Evolutionary conservation across 768 basidiomycete genomes (phyloP), one percentile per base, ranked within the genome.

Genomic region (Pleurotus eryngii): DNA sequence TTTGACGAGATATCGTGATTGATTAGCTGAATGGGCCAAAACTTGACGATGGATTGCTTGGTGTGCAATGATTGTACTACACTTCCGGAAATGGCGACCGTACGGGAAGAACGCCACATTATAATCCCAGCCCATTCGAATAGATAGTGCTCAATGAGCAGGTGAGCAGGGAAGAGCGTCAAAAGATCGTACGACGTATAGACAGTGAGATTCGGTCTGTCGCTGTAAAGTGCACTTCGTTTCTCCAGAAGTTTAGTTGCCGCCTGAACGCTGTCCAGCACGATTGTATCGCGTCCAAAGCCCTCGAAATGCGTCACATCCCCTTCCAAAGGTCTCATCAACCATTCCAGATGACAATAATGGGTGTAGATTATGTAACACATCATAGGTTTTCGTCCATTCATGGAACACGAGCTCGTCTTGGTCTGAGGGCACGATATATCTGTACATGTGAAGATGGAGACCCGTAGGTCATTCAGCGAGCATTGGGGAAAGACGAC

Each of bases 71-170:
- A n/a, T n/a, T n/a, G n/a, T n/a, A n/a, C n/a, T n/a, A n/a, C n/a
- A n/a, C 65, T 75, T 80, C 57, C 80, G 71, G 64, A 81, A 80
- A 40, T 74, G 72, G 15, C 73, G 76, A 35, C 80, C 80, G 63
- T 43, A 43, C 46, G 30, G 50, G 18, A 59, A 43, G 49, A 69
- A 61, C 18, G 58, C 57, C 12, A 69, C 57, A n/a, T 60, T 58
- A 15, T 56, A 57, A 17, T 40, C 38, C 55, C 56, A 59, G 5
- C 62, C 51, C 51, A 68, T 62, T 35, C 30, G 7, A n/a, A 9
- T 3, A 11, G 0, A 12, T 0, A 1, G 18, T 22, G 11, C 1
- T 18, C 12, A 17, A n/a, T n/a, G 30, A 42, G 3, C 11, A 42
- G 8, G 35, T 12, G 46, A 22, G 12, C 2, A 30, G 18, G 15